phyloP scores from a whole-genome alignment of 805 yeast genomes.

The Metschnikowia kofuensis region DNA sequence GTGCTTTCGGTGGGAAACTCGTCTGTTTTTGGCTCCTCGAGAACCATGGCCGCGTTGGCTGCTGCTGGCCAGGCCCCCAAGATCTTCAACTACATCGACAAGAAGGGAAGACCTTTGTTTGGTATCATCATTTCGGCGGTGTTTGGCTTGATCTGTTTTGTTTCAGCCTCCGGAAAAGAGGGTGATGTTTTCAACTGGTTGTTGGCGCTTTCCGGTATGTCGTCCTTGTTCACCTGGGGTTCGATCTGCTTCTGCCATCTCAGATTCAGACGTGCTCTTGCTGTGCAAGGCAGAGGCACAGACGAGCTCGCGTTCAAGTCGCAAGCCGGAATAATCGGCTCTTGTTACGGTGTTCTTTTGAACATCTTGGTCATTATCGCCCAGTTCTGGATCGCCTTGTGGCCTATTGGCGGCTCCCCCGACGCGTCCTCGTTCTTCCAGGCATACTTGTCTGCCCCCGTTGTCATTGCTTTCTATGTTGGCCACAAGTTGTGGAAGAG shows the following conservation, averaged over 20 bases:
- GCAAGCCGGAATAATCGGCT: constrained; percentile 52
- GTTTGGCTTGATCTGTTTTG: constrained; percentile 61
- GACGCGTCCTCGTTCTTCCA: constrained; percentile 49
- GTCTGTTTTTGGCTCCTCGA: constrained; percentile 68
- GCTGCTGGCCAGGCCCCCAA: constrained; percentile 69
- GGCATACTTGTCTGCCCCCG: constrained; percentile 62
- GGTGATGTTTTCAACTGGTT: constrained; percentile 25
- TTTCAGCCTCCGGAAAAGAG: constrained; percentile 41
- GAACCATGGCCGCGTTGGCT: constrained; percentile 66
- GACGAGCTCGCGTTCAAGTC: constrained; percentile 53
- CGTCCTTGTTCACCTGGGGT: constrained; percentile 29
- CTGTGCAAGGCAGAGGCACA: constrained; percentile 21
- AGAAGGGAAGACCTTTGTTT: constrained; percentile 41
- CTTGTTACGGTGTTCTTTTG: constrained; percentile 48
- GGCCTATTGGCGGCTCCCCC: constrained; percentile 46
- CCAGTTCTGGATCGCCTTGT: constrained; percentile 66
- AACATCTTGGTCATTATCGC: constrained; percentile 51
- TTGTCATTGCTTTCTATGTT: constrained; percentile 53
- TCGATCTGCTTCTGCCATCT: constrained; percentile 26
- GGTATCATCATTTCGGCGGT: constrained; percentile 31
- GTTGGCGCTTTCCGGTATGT: constrained; percentile 25
- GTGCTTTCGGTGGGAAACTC: constrained; percentile 78
- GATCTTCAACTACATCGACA: constrained; percentile 41
- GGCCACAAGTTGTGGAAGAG: constrained; percentile 55
- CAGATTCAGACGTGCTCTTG: constrained; percentile 26